These are phyloP conservation scores for Phytophthora meadii DNA, from an alignment of 352 stramenopile genomes.

Conservation along the genomic window DNA sequence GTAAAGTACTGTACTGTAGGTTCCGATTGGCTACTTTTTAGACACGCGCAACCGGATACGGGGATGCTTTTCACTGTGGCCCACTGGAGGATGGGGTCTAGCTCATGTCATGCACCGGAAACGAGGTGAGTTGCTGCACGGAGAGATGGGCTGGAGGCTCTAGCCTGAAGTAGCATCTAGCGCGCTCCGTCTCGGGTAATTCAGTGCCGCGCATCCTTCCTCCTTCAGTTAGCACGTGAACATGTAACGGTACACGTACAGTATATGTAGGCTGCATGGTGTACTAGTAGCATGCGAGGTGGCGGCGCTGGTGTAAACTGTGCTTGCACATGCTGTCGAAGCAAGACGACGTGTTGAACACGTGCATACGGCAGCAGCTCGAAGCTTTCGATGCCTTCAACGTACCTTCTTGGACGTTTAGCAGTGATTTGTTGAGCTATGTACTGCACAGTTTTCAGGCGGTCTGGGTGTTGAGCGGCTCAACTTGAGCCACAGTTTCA, in stretches of 20 bases:
- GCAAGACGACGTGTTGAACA: background rate
- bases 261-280: too few species aligned
- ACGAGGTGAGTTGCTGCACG: slow-evolving; percentile 5
- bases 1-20: too few species aligned
- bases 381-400: slow-evolving; percentile 19
- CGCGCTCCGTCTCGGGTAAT: slow-evolving; percentile 8
- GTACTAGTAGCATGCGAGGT: slow-evolving; percentile 14
- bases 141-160: background rate
- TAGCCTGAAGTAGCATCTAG: too few species aligned
- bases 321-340: slow-evolving; percentile 8
- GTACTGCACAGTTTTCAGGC: slow-evolving; percentile 7
- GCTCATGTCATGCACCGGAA: slow-evolving; percentile 27
- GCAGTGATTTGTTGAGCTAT: background rate
- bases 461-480: slow-evolving; percentile 2
- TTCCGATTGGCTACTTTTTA: slow-evolving; percentile 1
- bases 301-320: slow-evolving; percentile 2
- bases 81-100: slow-evolving; percentile 2
- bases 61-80: slow-evolving; percentile 26
- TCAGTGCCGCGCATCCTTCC: slow-evolving; percentile 28
- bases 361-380: slow-evolving; percentile 8
- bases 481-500: background rate
- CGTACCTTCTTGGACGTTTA: slow-evolving; percentile 1
- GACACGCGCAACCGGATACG: slow-evolving; percentile 34
- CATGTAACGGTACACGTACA: slow-evolving; percentile 1
- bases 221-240: background rate